These are phyloP conservation scores for Penicillium verrucosum DNA, from an alignment of 2,329 filamentous ascomycete genomes.

Conservation along the genomic window DNA sequence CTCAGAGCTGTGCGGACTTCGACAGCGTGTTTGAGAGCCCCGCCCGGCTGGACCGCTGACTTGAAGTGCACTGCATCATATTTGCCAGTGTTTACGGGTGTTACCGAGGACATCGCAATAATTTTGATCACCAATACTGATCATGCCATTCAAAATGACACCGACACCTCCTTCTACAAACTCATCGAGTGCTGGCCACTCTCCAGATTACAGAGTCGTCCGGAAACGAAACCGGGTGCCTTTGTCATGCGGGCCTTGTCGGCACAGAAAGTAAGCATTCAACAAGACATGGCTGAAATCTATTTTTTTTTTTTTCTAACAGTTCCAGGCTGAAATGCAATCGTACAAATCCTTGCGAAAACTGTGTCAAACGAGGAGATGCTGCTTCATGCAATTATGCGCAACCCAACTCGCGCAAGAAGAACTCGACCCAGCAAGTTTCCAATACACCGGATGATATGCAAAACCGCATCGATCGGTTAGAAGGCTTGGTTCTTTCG, in stretches of 20 bases:
- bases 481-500: slow-evolving; percentile 87
- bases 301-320: slow-evolving; percentile 8
- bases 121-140: background rate
- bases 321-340: slow-evolving; percentile 77
- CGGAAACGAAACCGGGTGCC: slow-evolving; percentile 90
- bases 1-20: background rate
- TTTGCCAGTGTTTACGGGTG: background rate
- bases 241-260: slow-evolving; percentile 85
- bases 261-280: slow-evolving; percentile 75
- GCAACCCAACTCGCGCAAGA: slow-evolving; percentile 64
- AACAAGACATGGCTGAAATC: slow-evolving; percentile 2
- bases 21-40: background rate
- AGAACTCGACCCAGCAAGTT: slow-evolving; percentile 56
- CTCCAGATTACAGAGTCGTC: slow-evolving; percentile 83
- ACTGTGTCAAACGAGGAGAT: slow-evolving; percentile 85
- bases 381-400: slow-evolving; percentile 82
- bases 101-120: no score
- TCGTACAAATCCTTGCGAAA: slow-evolving; percentile 84
- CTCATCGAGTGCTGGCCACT: slow-evolving; percentile 72
- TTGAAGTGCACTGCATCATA: background rate
- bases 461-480: slow-evolving; percentile 94
- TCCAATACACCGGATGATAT: slow-evolving; percentile 81
- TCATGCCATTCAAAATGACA: slow-evolving; percentile 30
- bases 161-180: slow-evolving; percentile 55
- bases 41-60: background rate